A percentile compares a stretch with the other conserved stretches of the same genome.
These are phyloP conservation scores for Colletotrichum spaethianum DNA, from an alignment of 2,329 filamentous ascomycete species.

Conservation along the genomic window DNA sequence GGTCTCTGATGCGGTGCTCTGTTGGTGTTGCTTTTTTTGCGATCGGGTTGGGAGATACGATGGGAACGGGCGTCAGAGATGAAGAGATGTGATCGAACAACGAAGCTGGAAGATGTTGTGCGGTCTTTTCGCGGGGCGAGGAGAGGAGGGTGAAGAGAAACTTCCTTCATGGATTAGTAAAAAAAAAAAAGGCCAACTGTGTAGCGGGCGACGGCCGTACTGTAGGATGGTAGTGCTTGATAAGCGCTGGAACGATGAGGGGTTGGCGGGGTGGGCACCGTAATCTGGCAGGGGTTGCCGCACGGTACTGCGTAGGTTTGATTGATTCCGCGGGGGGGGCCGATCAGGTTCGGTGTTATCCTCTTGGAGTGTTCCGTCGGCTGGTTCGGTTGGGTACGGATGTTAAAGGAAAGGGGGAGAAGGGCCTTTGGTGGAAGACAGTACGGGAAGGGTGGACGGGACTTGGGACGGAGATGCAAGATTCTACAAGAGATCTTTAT, in stretches of 20 bases:
- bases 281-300: conserved; percentile 14
- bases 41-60: neutral
- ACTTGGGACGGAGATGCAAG: conserved; percentile 23
- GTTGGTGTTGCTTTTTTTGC: too few species aligned
- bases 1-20: neutral
- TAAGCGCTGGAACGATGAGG: conserved; percentile 38
- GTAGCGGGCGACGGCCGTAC: conserved; percentile 19
- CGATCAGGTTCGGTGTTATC: neutral
- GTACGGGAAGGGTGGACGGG: neutral
- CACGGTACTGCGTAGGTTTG: conserved; percentile 33
- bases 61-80: neutral
- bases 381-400: neutral
- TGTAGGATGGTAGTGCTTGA: conserved; percentile 34
- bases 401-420: neutral
- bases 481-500: conserved; percentile 18
- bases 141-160: conserved; percentile 10
- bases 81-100: neutral
- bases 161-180: conserved; percentile 36
- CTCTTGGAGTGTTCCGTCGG: neutral
- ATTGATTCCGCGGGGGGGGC: conserved; percentile 2
- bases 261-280: conserved; percentile 40
- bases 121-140: conserved; percentile 18
- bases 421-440: neutral
- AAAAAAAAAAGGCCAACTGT: conserved; percentile 28
- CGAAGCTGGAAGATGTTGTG: neutral